Base-by-base conservation (phyloP, 2,329 filamentous ascomycete genomes). In the Fusarium verticillioides region DNA sequence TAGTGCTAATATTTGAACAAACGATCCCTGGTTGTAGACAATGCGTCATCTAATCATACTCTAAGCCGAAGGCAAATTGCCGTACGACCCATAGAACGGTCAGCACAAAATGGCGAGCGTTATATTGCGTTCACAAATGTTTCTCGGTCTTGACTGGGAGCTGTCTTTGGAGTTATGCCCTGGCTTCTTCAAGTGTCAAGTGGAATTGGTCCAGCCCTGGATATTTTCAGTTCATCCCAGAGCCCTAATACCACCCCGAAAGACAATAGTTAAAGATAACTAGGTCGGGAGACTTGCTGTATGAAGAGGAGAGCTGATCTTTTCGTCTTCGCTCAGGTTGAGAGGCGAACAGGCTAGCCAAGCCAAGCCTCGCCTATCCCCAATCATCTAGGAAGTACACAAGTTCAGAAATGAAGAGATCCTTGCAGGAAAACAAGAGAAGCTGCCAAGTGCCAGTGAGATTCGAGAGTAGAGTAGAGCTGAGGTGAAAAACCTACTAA, bases 251-350 rank as follows among this genome's bases (percentile, higher is more conserved):
- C 13, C 5, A 30, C 2, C 5, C 15, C 12, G 19, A 30, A 21
- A 46, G 6, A 28, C 2, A 46, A 7, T 7, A 3, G 10, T 9
- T 21, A 19, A 7, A 21, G 18, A 10, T n/a, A 16, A 5, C 10
- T 32, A 32, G 9, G 7, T 8, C 11, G 26, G 0, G 19, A 16
- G 26, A 30, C 19, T 30, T n/a, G 19, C 5, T 30, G 19, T n/a
- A 30, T 2, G 13, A 30, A 47, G 13, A 16, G 26, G 10, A 30
- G 12, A 16, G 44, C 3, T 4, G 44, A 16, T 7, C 8, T 7
- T 15, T 7, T 0, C 1, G 5, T 12, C 18, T 19, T 44, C 16
- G 4, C 5, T 6, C 18, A 16, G 6, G 30, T 11, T 4, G 9
- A 5, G 30, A 47, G 7, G 6, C 9, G 4, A 30, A 30, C 12